A percentile compares a stretch with the other conserved stretches of the same genome.
Conservation (phyloP, 2,329 filamentous ascomycete species). For the Aspergillus pseudoviridinutans region DNA sequence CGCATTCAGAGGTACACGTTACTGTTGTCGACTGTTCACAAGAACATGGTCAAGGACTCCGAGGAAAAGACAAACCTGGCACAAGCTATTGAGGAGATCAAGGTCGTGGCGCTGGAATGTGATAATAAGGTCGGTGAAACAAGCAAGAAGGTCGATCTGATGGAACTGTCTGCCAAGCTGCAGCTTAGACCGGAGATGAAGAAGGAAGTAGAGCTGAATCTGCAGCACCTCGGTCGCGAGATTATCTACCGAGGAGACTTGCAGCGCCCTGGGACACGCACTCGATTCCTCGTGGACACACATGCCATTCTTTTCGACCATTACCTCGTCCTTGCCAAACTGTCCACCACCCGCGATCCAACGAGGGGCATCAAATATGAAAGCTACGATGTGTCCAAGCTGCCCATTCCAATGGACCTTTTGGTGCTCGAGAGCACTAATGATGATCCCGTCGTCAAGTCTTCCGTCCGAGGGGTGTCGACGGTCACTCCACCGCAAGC, state of each 20-base stretch:
- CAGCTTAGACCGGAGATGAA: slow-evolving; percentile 85
- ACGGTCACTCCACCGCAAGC: slow-evolving; percentile 52
- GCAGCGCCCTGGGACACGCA: slow-evolving; percentile 80
- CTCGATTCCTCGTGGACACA: slow-evolving; percentile 89
- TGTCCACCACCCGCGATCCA: slow-evolving; percentile 63
- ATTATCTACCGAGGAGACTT: slow-evolving; percentile 86
- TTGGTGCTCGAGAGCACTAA: slow-evolving; percentile 88
- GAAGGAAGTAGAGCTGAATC: slow-evolving; percentile 73
- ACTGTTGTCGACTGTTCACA: slow-evolving; percentile 75
- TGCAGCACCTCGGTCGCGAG: slow-evolving; percentile 90
- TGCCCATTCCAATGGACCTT: slow-evolving; percentile 95
- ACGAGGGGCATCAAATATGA: slow-evolving; percentile 70
- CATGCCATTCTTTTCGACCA: slow-evolving; percentile 94
- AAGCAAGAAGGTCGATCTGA: slow-evolving; percentile 83
- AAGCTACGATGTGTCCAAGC: slow-evolving; percentile 86
- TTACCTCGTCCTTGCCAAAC: slow-evolving; percentile 89
- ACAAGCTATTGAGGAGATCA: slow-evolving; percentile 88
- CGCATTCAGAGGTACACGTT: slow-evolving; percentile 86
- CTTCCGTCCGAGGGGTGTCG: slow-evolving; percentile 65
- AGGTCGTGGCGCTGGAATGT: slow-evolving; percentile 81
- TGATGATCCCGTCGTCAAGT: slow-evolving; percentile 85
- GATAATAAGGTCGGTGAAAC: slow-evolving; percentile 90
- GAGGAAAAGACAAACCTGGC: slow-evolving; percentile 84
- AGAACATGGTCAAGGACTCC: slow-evolving; percentile 76
- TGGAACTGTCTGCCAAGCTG: slow-evolving; percentile 77